A percentile compares a stretch with the other conserved stretches of the same genome.
phyloP scores from a whole-genome alignment of 192 early-diverging fungal genomes.

The Chytriomyces confervae region DNA sequence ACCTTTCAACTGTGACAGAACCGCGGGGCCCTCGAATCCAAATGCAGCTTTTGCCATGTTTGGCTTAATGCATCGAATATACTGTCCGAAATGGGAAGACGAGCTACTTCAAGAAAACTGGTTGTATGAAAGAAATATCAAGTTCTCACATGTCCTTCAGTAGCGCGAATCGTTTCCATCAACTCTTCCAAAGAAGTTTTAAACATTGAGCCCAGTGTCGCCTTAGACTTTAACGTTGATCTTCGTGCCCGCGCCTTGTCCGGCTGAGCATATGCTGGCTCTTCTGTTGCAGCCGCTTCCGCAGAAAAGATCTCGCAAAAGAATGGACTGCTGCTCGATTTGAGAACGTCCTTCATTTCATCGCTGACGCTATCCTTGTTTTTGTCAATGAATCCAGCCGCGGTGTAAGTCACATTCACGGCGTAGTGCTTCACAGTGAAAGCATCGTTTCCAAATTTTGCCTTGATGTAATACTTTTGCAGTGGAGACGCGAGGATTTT shows the following conservation, averaged over 20 bases:
- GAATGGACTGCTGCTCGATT: conserved; percentile 70
- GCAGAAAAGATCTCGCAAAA: conserved; percentile 66
- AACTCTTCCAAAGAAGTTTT: conserved; percentile 69
- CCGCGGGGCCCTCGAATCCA: conserved; percentile 86
- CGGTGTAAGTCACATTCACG: conserved; percentile 81
- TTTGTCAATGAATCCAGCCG: conserved; percentile 87
- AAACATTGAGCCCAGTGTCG: conserved; percentile 87
- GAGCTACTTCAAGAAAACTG: background rate
- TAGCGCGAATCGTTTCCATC: conserved; percentile 87
- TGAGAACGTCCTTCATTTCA: conserved; percentile 73
- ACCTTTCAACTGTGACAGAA: conserved; percentile 77
- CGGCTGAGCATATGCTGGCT: background rate
- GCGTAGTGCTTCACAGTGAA: conserved; percentile 90
- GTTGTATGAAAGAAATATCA: background rate
- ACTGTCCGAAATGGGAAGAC: conserved; percentile 41
- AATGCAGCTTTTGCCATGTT: conserved; percentile 87
- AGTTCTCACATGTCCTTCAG: conserved; percentile 59
- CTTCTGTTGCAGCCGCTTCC: conserved; percentile 30
- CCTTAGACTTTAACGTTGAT: conserved; percentile 58
- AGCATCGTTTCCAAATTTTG: conserved; percentile 74
- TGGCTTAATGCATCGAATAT: conserved; percentile 94
- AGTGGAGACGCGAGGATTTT: background rate
- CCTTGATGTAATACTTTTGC: conserved; percentile 72
- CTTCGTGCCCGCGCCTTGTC: background rate
- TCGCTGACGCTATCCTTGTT: conserved; percentile 91